A percentile compares a stretch with the other conserved stretches of the same genome.
phyloP scores from a whole-genome alignment of 208 protist genomes.

The Trypanosoma vivax region DNA sequence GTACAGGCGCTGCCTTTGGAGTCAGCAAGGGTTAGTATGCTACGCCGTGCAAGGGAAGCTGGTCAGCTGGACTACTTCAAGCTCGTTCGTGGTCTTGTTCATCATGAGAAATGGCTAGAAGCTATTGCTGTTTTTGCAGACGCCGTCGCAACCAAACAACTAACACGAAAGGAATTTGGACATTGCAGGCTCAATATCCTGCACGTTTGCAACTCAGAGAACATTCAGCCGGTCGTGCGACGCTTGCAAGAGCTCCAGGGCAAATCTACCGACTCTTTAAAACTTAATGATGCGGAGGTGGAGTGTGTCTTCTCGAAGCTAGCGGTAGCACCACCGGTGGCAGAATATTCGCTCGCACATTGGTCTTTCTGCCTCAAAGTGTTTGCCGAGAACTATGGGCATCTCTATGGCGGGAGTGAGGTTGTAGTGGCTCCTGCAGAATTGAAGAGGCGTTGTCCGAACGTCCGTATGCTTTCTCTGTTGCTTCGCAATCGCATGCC shows the following conservation, averaged over 20 bases:
- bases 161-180: slow-evolving; percentile 34
- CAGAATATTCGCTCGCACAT: background rate
- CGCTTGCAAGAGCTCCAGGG: slow-evolving; percentile 19
- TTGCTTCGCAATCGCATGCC: slow-evolving; percentile 33
- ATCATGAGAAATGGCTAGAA: slow-evolving; percentile 27
- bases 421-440: background rate
- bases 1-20: slow-evolving; percentile 24
- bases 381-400: slow-evolving; percentile 29
- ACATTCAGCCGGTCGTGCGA: slow-evolving; percentile 17
- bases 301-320: slow-evolving; percentile 54
- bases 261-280: slow-evolving; percentile 1
- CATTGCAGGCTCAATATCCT: slow-evolving; percentile 31
- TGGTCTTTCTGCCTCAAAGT: slow-evolving; percentile 40
- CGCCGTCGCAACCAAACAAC: slow-evolving; percentile 12
- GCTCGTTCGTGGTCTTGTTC: slow-evolving; percentile 46
- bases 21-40: slow-evolving; percentile 21
- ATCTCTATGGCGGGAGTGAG: background rate
- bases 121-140: slow-evolving; percentile 33
- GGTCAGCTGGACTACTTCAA: slow-evolving; percentile 40
- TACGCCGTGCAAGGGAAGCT: slow-evolving; percentile 18
- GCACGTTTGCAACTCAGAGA: slow-evolving; percentile 20
- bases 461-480: slow-evolving; percentile 31
- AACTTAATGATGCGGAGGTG: slow-evolving; percentile 37
- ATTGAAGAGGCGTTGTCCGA: slow-evolving; percentile 13
- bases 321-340: slow-evolving; percentile 3